Base-by-base conservation (phyloP, 257 asterid genomes). In the Primulina eburnea region DNA sequence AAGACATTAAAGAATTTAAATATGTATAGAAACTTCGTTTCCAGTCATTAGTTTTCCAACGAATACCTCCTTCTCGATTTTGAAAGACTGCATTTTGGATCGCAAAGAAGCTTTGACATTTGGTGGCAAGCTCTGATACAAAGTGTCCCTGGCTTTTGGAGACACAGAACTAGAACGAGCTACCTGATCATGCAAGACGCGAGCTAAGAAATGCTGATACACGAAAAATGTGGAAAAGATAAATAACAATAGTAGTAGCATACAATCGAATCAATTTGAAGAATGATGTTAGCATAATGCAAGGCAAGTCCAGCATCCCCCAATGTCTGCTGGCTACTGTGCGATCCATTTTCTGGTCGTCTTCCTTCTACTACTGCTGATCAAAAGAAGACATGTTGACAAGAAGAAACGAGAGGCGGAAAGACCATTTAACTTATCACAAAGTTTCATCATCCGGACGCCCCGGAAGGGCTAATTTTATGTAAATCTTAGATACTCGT, bases 261-360 rank as follows among this genome's bases (percentile, higher is more conserved):
- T 21, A 90, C 96, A 79, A 90, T 83, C 63, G 95, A 81, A 47
- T 90, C 96, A 55, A 90, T 90, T 78, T 79, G 82, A 76, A 90
- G 89, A 75, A 90, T 78, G 68, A 90, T 86, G 71, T 90, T 90
- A 76, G 96, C 96, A 76, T 88, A 88, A 75, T 90, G 96, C 68
- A 90, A 77, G 32, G 88, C 79, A 75, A 90, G 91, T 56, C 96
- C 96, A 16, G 86, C 85, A 35, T 88, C 85, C 81, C 95, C 95
- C 82, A 90, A 72, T 84, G 77, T 84, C 64, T 71, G 89, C 56
- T 71, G 82, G 62, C 71, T 57, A 67, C 64, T 69, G 52, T 18
- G 35, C 47, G 64, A 73, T 73, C 38, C 81, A 43, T 81, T 73
- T 60, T 76, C 82, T 26, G 80, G 74, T 68, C 65, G 52, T 76